phyloP scores from a whole-genome alignment of 805 yeast species.

The Nakazawaea wickerhamii region DNA sequence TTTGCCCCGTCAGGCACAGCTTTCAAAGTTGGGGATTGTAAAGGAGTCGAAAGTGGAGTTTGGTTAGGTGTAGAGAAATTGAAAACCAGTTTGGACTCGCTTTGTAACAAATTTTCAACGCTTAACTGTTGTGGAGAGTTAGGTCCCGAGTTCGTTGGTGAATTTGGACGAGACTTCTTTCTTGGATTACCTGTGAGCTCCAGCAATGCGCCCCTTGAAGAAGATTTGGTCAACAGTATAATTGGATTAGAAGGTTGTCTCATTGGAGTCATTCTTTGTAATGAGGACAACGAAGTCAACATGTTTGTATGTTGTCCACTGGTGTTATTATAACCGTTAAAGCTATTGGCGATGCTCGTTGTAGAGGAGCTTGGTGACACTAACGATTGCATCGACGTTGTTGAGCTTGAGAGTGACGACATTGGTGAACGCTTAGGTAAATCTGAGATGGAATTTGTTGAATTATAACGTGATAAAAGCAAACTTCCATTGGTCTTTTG shows the following conservation, averaged over 20 bases:
- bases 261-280: slow-evolving; percentile 62
- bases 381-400: slow-evolving; percentile 25
- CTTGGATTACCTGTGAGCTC: slow-evolving; percentile 22
- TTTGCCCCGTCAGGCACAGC: slow-evolving; percentile 15
- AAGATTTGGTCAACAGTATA: slow-evolving; percentile 10
- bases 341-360: slow-evolving; percentile 13
- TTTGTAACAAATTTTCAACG: slow-evolving; percentile 9
- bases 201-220: slow-evolving; percentile 14
- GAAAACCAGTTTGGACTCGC: slow-evolving; percentile 20
- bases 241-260: slow-evolving; percentile 20
- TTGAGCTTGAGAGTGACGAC: slow-evolving; percentile 27
- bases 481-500: slow-evolving; percentile 17
- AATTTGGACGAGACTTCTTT: slow-evolving; percentile 35
- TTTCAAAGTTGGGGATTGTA: slow-evolving; percentile 31
- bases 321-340: slow-evolving; percentile 17
- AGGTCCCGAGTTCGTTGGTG: slow-evolving; percentile 20
- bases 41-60: slow-evolving; percentile 29
- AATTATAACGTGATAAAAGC: slow-evolving; percentile 12
- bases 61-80: slow-evolving; percentile 29
- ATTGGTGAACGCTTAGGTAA: slow-evolving; percentile 11
- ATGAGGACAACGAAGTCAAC: slow-evolving; percentile 35
- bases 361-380: slow-evolving; percentile 20
- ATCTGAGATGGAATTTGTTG: slow-evolving; percentile 1
- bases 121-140: slow-evolving; percentile 23
- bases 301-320: slow-evolving; percentile 17